Conservation (phyloP, 1,284 basidiomycete species). For the Cystobasidiaceae sp. region DNA sequence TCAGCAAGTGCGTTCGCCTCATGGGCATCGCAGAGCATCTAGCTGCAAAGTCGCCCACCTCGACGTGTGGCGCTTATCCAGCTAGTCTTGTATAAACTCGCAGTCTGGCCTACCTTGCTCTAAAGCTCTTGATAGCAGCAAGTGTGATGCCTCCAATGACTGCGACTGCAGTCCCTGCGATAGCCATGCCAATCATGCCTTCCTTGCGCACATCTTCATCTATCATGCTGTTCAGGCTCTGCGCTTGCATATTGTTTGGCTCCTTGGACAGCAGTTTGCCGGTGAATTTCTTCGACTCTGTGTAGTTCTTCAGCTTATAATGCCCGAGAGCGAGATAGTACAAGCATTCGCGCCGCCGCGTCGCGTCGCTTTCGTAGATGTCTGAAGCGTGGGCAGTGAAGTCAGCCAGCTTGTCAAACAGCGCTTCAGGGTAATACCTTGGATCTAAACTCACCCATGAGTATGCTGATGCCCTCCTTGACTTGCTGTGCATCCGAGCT, state of each 20-base stretch:
- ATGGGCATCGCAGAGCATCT: neutral
- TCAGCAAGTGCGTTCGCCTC: neutral
- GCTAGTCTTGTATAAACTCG: no score
- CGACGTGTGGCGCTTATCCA: no score
- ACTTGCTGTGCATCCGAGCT: slow-evolving; percentile 74
- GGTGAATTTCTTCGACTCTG: slow-evolving; percentile 88
- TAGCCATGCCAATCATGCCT: slow-evolving; percentile 32
- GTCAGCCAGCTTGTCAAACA: neutral
- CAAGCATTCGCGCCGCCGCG: slow-evolving; percentile 85
- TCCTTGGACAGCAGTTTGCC: slow-evolving; percentile 90
- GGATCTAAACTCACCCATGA: slow-evolving; percentile 65
- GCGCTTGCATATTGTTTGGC: slow-evolving; percentile 88
- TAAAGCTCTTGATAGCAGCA: slow-evolving; percentile 12
- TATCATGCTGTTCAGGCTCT: slow-evolving; percentile 75
- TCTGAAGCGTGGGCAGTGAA: slow-evolving; percentile 54
- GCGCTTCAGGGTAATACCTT: neutral
- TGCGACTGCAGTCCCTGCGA: slow-evolving; percentile 28
- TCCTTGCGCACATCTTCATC: slow-evolving; percentile 73
- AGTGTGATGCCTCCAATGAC: slow-evolving; percentile 24
- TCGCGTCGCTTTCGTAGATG: slow-evolving; percentile 82
- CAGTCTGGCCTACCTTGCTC: neutral
- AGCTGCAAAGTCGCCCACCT: no score
- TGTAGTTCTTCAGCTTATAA: slow-evolving; percentile 94
- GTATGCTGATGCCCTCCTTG: slow-evolving; percentile 78
- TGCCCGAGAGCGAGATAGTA: slow-evolving; percentile 96